Conservation (phyloP, 371 early-diverging fungal genomes). For the Mucor velutinosus region DNA sequence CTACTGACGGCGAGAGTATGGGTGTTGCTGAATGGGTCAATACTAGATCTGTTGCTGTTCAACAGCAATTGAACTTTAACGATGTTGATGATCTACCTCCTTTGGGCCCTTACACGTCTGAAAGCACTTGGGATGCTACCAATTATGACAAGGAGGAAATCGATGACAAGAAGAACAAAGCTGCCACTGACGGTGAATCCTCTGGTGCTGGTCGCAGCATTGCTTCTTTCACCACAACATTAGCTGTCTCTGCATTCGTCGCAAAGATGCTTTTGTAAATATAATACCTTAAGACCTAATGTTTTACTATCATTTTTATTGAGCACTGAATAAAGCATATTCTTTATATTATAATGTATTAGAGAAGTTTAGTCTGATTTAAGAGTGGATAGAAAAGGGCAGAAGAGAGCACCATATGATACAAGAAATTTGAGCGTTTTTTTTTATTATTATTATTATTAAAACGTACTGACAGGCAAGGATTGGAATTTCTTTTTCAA, state of each 20-base stretch:
- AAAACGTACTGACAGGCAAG: constrained; percentile 8
- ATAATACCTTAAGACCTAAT: not conserved
- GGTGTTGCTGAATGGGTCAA: constrained; percentile 36
- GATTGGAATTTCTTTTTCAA: constrained; percentile 23
- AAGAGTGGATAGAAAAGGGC: too few species aligned
- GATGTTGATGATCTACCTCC: constrained; percentile 39
- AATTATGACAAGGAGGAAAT: constrained; percentile 12
- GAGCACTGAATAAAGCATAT: not conserved
- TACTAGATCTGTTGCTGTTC: constrained; percentile 23
- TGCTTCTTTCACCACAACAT: not conserved
- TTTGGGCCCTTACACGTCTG: constrained; percentile 25
- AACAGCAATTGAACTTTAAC: constrained; percentile 32
- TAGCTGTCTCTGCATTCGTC: not conserved
- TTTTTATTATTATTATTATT: not conserved
- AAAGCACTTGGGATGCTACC: constrained; percentile 19
- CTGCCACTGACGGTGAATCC: not conserved
- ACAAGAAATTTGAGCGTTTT: not conserved
- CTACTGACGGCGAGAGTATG: constrained; percentile 26
- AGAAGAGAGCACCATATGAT: not conserved
- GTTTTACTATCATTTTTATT: not conserved
- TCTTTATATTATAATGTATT: too few species aligned
- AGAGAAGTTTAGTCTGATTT: too few species aligned
- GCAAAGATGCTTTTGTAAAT: constrained; percentile 1
- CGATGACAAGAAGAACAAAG: constrained; percentile 10
- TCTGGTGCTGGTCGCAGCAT: constrained; percentile 4